Conservation (phyloP, 441 rosid species). For the Adansonia grandidieri region DNA sequence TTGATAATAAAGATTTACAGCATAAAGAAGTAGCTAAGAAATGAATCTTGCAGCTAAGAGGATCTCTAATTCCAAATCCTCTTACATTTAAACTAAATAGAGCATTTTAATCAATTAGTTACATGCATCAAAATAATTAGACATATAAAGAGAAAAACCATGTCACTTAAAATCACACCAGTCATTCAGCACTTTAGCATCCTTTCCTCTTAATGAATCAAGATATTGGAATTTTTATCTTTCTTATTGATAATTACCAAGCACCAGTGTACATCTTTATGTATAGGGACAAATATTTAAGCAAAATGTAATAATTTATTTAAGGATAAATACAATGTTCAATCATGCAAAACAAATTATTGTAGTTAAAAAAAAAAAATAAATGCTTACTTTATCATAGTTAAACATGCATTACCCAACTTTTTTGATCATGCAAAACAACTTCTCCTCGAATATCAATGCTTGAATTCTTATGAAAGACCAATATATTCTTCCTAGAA, state of each 20-base stretch:
- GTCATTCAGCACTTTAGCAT: too few species aligned
- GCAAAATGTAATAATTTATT: constrained; percentile 29
- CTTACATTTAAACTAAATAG: constrained; percentile 10
- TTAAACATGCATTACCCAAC: constrained; percentile 69
- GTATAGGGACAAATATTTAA: constrained; percentile 92
- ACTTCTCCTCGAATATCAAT: constrained; percentile 73
- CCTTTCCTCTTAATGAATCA: constrained; percentile 83
- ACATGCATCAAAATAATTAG: not conserved
- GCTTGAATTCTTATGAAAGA: constrained; percentile 52
- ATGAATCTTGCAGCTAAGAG: not conserved
- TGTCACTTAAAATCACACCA: constrained; percentile 36
- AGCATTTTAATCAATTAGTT: constrained; percentile 6
- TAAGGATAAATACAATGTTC: constrained; percentile 15
- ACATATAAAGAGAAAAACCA: not conserved
- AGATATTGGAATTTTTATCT: constrained; percentile 85
- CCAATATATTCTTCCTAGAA: constrained; percentile 57
- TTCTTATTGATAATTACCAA: constrained; percentile 75
- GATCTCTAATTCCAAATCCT: not conserved
- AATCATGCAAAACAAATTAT: constrained; percentile 11
- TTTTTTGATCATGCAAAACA: constrained; percentile 34
- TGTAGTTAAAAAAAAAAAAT: constrained; percentile 7
- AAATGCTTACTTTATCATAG: constrained; percentile 66
- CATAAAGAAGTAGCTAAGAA: not conserved
- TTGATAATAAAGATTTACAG: not conserved
- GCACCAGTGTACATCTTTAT: constrained; percentile 74